Evolutionary conservation across 2,329 filamentous ascomycete species (phyloP).

Genomic region (Neoascochyta sp.): DNA sequence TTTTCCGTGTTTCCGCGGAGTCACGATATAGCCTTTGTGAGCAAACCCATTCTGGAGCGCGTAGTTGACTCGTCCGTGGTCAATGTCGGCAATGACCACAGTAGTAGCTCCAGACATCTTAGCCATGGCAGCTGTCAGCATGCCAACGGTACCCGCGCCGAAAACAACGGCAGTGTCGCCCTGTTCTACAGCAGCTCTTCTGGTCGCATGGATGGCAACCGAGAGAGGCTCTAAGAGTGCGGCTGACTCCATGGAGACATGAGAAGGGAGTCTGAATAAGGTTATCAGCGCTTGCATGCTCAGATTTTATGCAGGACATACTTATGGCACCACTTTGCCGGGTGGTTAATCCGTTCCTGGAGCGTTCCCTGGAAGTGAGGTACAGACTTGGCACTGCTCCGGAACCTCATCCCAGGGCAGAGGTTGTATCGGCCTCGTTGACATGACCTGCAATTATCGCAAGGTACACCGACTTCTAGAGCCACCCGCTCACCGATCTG

Average conservation of each 20-base stretch:
- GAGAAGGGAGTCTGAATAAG: constrained; percentile 36
- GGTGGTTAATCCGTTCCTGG: constrained; percentile 44
- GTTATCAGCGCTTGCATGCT: constrained; percentile 25
- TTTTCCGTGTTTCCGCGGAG: constrained; percentile 17
- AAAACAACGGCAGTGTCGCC: constrained; percentile 79
- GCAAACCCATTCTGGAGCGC: constrained; percentile 40
- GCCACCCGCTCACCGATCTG: constrained; percentile 42
- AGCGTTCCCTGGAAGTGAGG: constrained; percentile 45
- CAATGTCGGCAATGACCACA: constrained; percentile 41
- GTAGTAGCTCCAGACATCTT: constrained; percentile 41
- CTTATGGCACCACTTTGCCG: constrained; percentile 45
- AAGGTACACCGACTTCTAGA: constrained; percentile 41
- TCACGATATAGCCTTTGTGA: constrained; percentile 37
- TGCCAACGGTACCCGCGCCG: constrained; percentile 66
- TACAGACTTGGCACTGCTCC: constrained; percentile 43
- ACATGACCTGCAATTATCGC: constrained; percentile 42
- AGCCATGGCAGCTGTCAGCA: constrained; percentile 41
- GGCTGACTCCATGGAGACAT: constrained; percentile 40
- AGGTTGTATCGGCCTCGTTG: constrained; percentile 43
- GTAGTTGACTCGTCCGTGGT: constrained; percentile 40
- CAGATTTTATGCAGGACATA: constrained; percentile 39
- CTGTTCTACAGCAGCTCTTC: constrained; percentile 67
- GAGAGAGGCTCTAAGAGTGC: constrained; percentile 59
- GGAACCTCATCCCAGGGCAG: constrained; percentile 42
- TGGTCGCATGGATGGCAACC: constrained; percentile 80